Percentiles rank a stretch among this genome's conserved stretches.
These are phyloP conservation scores for Polygonum aviculare DNA, from an alignment of 148 eudicot genomes.

Conservation along the genomic window DNA sequence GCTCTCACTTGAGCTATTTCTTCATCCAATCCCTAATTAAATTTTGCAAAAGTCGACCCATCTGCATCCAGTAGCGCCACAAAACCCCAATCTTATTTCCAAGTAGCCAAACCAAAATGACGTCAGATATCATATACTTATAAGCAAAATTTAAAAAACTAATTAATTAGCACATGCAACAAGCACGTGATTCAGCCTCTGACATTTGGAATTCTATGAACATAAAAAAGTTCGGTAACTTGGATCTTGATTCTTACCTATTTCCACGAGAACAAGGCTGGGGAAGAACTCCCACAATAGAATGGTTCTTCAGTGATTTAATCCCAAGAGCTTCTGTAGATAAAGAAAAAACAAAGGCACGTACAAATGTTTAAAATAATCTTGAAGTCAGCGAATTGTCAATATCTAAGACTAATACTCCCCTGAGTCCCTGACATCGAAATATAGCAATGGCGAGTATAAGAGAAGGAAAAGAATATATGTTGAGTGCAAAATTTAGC, in stretches of 20 bases:
- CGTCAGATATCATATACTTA: neutral
- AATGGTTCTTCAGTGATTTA: constrained; percentile 41
- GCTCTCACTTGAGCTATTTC: neutral
- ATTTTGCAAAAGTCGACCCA: neutral
- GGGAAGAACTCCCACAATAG: constrained; percentile 79
- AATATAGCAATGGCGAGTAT: neutral
- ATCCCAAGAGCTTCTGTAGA: constrained; percentile 71
- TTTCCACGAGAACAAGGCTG: constrained; percentile 77
- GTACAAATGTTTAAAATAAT: neutral
- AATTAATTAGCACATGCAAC: neutral
- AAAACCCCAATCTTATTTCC: neutral
- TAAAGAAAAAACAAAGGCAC: constrained; percentile 10
- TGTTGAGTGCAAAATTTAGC: neutral
- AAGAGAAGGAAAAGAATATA: neutral
- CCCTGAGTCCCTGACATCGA: neutral
- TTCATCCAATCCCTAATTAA: neutral
- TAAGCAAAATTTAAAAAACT: neutral
- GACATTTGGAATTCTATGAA: constrained; percentile 13
- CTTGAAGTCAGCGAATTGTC: neutral
- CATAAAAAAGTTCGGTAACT: constrained; percentile 13
- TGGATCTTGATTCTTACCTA: constrained; percentile 39
- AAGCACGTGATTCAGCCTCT: constrained; percentile 8
- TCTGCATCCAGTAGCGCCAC: neutral
- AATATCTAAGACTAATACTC: neutral
- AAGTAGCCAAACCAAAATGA: neutral